Evolutionary conservation across 1,284 basidiomycete genomes (phyloP).

Genomic region (Fomitiporia mediterranea): DNA sequence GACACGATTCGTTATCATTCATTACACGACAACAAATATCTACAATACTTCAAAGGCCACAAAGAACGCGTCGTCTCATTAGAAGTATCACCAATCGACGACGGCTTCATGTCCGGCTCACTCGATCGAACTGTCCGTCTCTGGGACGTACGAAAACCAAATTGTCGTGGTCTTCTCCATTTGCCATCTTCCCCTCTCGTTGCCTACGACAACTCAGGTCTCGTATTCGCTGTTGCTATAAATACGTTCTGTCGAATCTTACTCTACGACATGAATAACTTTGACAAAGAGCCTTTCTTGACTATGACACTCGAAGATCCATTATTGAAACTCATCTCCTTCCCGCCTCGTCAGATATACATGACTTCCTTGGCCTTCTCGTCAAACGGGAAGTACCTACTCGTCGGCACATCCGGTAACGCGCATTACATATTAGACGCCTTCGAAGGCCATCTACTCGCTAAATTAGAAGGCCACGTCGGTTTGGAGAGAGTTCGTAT

Average conservation of each 20-base stretch:
- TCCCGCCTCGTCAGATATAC: conserved; percentile 82
- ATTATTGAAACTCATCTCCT: conserved; percentile 64
- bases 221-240: conserved; percentile 91
- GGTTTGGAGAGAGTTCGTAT: conserved; percentile 70
- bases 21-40: conserved; percentile 92
- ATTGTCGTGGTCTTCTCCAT: conserved; percentile 70
- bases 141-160: conserved; percentile 87
- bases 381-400: conserved; percentile 82
- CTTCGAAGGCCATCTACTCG: conserved; percentile 77
- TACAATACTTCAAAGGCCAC: conserved; percentile 95
- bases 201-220: conserved; percentile 86
- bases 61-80: conserved; percentile 85
- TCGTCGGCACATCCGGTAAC: conserved; percentile 90
- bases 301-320: conserved; percentile 80
- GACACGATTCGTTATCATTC: conserved; percentile 95
- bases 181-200: conserved; percentile 76
- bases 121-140: conserved; percentile 93
- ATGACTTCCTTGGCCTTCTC: conserved; percentile 93
- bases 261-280: conserved; percentile 85
- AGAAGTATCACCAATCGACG: conserved; percentile 89
- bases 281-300: conserved; percentile 89
- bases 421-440: conserved; percentile 92
- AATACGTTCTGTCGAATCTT: conserved; percentile 82
- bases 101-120: conserved; percentile 93
- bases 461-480: conserved; percentile 77